These are phyloP conservation scores for Saccharomycopsis olivae DNA, from an alignment of 805 yeast genomes.

Conservation along the genomic window DNA sequence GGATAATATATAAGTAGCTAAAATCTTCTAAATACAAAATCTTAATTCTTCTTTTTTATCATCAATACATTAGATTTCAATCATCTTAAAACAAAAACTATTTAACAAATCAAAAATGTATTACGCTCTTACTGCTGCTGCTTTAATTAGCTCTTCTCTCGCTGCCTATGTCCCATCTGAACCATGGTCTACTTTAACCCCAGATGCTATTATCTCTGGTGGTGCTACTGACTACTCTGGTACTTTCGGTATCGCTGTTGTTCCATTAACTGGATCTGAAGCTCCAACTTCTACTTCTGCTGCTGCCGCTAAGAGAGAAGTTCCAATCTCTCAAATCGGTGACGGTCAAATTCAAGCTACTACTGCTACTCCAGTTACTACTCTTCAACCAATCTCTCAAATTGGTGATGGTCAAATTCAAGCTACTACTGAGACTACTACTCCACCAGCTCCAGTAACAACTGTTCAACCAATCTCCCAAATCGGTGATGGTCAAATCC, in stretches of 20 bases:
- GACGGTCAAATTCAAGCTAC: constrained; percentile 34
- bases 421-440: constrained; percentile 17
- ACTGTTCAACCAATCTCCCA: constrained; percentile 31
- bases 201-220: constrained; percentile 28
- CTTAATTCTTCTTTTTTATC: not conserved
- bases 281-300: constrained; percentile 30
- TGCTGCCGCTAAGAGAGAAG: constrained; percentile 17
- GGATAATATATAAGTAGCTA: too few relatives aligned
- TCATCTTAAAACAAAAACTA: not conserved
- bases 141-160: constrained; percentile 37
- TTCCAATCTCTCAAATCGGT: constrained; percentile 30
- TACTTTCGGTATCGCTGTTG: constrained; percentile 34
- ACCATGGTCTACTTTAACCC: constrained; percentile 34
- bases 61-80: too few relatives aligned
- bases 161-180: constrained; percentile 49
- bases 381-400: constrained; percentile 27
- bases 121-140: constrained; percentile 21
- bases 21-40: not conserved
- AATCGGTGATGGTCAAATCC: constrained; percentile 53
- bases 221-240: constrained; percentile 29
- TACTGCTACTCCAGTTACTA: constrained; percentile 19
- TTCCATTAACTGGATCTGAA: constrained; percentile 31
- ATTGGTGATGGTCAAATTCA: constrained; percentile 45
- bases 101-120: not conserved
- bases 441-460: constrained; percentile 20